Evolutionary conservation across 1,284 basidiomycete genomes (phyloP), one percentile per base, ranked within the genome.

Genomic region (Ceratobasidium sp.): DNA sequence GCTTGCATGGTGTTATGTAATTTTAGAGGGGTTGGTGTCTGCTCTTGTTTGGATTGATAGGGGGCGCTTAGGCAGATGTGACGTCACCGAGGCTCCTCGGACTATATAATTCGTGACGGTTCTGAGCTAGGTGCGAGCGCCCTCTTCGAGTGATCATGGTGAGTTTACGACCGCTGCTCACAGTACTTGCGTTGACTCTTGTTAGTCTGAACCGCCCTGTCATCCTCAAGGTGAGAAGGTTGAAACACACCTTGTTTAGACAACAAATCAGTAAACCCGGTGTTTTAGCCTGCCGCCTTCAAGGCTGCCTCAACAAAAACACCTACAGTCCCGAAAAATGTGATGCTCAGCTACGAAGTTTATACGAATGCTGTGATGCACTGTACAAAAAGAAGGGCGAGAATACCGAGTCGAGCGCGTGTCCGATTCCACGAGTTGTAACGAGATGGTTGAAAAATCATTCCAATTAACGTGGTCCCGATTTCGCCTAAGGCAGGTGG

Each of bases 311-410:
- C 33, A 65, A 64, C 65, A 65, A 57, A 28, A 78, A 80, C 46
- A 78, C 79, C n/a, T 78, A 80, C 61, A 74, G 42, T 42, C 79
- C 79, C 7, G 77, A 78, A 33, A 78, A 76, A 66, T 80, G 79
- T 42, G 70, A 78, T 46, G 46, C 65, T 17, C 73, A 80, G 28
- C 59, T 80, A 44, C 48, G 59, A 44, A 65, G 46, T 4, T 67
- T 80, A 3, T 80, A 78, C 64, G 59, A 68, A 57, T 80, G 79
- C 73, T 80, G 79, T 59, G 57, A 42, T 10, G 17, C 52, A 10
- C 78, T 80, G 79, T 80, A 80, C 69, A 59, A 74, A 62, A 57
- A 54, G 15, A 52, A 62, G 9, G 71, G 64, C 10, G n/a, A 65
- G 38, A 59, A 64, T 40, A 38, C 50, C 17, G 70, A 78, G 50